Base-by-base conservation (phyloP, 768 basidiomycete genomes). In the Naganishia randhawae region DNA sequence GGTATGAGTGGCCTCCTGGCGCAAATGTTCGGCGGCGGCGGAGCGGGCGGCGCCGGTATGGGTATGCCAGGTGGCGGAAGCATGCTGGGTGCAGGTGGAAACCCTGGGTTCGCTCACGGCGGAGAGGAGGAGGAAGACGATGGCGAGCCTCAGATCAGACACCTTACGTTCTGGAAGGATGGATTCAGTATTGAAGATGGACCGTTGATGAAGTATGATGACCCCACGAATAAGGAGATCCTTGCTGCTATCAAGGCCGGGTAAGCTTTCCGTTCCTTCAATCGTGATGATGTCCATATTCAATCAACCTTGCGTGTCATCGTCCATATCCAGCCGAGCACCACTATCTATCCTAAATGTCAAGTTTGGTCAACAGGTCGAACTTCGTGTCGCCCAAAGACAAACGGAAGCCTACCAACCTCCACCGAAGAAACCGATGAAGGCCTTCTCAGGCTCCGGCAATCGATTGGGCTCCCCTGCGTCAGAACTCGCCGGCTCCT, bases 181-280 rank as follows among this genome's bases (percentile, higher is more conserved):
- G 96, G 96, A 0, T 97, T 96, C 80, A 87, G 87, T 53, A 85
- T 98, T 51, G 91, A 96, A 74, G 91, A 92, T 70, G 91, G 92
- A 6, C 87, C 88, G 33, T 82, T 98, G 65, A 85, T 90, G 85
- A 82, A 84, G 25, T 96, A 96, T 76, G 88, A 90, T 66, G 86
- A 93, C 69, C 90, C 91, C 0, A 83, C 82, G 19, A 87, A 92
- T 71, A 83, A 85, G 48, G 83, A 84, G 63, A 80, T 92, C 13
- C 82, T 98, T 8, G 82, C 83, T 0, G 87, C 90, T 68, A 89
- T 97, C 71, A 87, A 91, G 71, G 80, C 87, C 7, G 92, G 93
- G 89, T 91, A 80, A 39, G 75, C 62, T 50, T 16, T n/a, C 17
- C 29, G n/a, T 37, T 27, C 10, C 25, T 22, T 54, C 57, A 42